Percentiles rank a stretch among this genome's conserved stretches.
Conservation (phyloP, 2,329 filamentous ascomycete genomes). For the Orbilia javanica region DNA sequence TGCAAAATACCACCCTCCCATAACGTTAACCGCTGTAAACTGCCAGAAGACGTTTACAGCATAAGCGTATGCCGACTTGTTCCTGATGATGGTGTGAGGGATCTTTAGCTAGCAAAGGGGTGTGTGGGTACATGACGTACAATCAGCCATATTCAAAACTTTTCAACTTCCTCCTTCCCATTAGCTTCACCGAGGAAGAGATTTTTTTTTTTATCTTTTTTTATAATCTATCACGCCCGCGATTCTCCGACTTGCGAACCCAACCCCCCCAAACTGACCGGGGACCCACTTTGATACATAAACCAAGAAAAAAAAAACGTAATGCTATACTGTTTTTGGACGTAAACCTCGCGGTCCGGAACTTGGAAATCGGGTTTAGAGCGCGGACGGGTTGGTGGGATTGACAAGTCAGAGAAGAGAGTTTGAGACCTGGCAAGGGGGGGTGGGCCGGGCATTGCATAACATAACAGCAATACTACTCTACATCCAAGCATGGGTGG, state of each 20-base stretch:
- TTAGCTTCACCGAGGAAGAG: slow-evolving; percentile 2
- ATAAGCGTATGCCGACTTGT: background rate
- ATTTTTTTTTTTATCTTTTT: background rate
- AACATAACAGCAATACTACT: too few relatives aligned
- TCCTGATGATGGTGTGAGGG: slow-evolving; percentile 10
- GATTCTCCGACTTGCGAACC: slow-evolving; percentile 19
- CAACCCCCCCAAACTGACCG: background rate
- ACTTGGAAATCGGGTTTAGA: slow-evolving; percentile 10
- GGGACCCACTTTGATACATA: slow-evolving; percentile 22
- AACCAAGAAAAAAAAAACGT: slow-evolving; percentile 2
- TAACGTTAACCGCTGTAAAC: slow-evolving; percentile 21
- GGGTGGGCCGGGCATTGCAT: background rate
- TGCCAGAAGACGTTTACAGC: background rate
- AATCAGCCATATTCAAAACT: background rate
- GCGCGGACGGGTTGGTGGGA: background rate
- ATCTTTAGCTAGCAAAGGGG: background rate
- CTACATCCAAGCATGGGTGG: background rate
- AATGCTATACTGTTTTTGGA: slow-evolving; percentile 19
- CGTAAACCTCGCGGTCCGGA: slow-evolving; percentile 24
- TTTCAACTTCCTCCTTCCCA: background rate
- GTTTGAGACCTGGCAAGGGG: slow-evolving; percentile 13
- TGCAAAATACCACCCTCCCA: slow-evolving; percentile 4
- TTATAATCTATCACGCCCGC: background rate
- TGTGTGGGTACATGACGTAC: background rate
- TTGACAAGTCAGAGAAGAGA: slow-evolving; percentile 24